Conservation (phyloP, 1,284 basidiomycete species). For the Testicularia cyperi region DNA sequence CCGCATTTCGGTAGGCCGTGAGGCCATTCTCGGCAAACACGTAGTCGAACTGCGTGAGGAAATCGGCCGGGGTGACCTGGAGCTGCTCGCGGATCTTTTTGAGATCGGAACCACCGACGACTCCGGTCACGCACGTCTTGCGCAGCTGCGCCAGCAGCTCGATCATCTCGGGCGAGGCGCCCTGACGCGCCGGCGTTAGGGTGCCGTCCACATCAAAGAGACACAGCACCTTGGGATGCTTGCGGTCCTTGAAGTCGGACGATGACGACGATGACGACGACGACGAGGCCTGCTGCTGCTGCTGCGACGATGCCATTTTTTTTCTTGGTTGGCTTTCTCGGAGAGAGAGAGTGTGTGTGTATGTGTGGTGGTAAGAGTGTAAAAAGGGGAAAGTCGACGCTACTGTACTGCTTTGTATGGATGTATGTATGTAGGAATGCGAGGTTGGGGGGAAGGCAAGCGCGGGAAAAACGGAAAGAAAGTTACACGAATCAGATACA, state of each 20-base stretch:
- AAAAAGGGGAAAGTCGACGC: no score
- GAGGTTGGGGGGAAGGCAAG: no score
- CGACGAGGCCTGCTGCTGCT: no score
- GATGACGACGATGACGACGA: no score
- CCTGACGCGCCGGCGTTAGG: slow-evolving; percentile 51
- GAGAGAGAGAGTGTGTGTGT: neutral
- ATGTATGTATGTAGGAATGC: no score
- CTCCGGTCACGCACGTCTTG: slow-evolving; percentile 49
- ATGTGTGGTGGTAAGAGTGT: no score
- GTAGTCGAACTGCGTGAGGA: slow-evolving; percentile 72
- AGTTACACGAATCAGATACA: no score
- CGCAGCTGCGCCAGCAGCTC: slow-evolving; percentile 40
- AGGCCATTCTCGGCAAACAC: slow-evolving; percentile 93
- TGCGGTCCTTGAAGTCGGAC: slow-evolving; percentile 31
- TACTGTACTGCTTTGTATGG: no score
- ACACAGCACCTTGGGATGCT: slow-evolving; percentile 47
- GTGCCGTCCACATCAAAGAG: slow-evolving; percentile 60
- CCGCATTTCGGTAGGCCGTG: slow-evolving; percentile 80
- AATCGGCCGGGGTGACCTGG: slow-evolving; percentile 27
- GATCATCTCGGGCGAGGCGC: slow-evolving; percentile 46
- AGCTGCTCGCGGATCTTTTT: slow-evolving; percentile 58
- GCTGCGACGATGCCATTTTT: no score
- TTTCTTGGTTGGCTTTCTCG: neutral
- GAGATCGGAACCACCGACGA: slow-evolving; percentile 57
- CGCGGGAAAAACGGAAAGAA: no score